Evolutionary conservation across 192 early-diverging fungal species (phyloP).

Genomic region (Linnemannia zychae): DNA sequence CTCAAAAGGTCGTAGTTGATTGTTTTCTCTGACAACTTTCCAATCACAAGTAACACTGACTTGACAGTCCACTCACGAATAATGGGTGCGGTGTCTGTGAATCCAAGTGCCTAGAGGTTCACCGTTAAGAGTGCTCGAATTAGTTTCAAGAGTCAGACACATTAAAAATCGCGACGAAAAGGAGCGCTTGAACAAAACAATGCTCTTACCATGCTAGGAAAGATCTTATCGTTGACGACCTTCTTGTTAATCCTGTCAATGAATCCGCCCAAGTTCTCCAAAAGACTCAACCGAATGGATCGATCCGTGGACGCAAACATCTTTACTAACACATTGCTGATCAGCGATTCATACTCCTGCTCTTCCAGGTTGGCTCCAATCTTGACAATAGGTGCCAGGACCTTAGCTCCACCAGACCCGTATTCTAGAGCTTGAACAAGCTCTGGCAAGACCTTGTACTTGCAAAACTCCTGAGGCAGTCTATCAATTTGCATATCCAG

Average conservation of each 20-base stretch:
- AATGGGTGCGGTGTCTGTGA: constrained; percentile 87
- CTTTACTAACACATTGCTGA: constrained; percentile 82
- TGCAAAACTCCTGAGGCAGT: constrained; percentile 89
- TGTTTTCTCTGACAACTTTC: constrained; percentile 73
- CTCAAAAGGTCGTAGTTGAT: constrained; percentile 89
- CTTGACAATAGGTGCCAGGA: constrained; percentile 84
- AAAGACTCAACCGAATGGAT: constrained; percentile 83
- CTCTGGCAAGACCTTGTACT: constrained; percentile 95
- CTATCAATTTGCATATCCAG: constrained; percentile 77
- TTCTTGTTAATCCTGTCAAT: constrained; percentile 78
- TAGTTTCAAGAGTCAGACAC: not conserved
- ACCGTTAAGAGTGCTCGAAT: not conserved
- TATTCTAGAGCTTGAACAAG: constrained; percentile 87
- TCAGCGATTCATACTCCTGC: constrained; percentile 79
- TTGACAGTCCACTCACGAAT: constrained; percentile 95
- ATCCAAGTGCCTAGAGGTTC: constrained; percentile 78
- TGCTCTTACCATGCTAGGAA: constrained; percentile 80
- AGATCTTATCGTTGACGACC: constrained; percentile 85
- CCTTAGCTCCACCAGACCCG: constrained; percentile 82
- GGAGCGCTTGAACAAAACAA: not conserved
- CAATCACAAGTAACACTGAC: constrained; percentile 77
- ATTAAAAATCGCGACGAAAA: too few species aligned
- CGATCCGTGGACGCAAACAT: constrained; percentile 93
- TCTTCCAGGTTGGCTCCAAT: constrained; percentile 80
- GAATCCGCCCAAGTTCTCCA: constrained; percentile 85